Conservation (phyloP, 139 green algal genomes). For the Klebsormidium nitens region DNA sequence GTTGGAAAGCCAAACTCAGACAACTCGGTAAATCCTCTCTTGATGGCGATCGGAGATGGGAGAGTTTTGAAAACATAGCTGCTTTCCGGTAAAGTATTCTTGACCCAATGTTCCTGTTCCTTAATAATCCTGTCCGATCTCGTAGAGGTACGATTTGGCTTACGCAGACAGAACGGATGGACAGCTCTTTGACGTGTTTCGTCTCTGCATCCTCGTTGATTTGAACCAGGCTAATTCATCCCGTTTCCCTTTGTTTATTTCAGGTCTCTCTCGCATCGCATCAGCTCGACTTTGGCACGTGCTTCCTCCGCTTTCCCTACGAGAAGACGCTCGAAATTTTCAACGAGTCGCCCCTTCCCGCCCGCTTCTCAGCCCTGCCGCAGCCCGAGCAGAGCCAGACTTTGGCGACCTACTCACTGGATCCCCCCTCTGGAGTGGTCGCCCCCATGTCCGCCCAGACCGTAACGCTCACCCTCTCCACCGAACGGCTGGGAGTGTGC, state of each 20-base stretch:
- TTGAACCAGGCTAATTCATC: too few species aligned
- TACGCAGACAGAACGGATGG: too few species aligned
- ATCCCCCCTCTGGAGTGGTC: conserved; percentile 50
- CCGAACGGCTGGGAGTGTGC: conserved; percentile 56
- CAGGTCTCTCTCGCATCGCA: conserved; percentile 1
- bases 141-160: too few species aligned
- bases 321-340: conserved; percentile 45
- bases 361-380: conserved; percentile 63
- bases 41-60: too few species aligned
- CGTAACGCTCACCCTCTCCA: conserved; percentile 56
- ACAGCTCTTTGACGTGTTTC: too few species aligned
- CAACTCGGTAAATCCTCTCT: too few species aligned
- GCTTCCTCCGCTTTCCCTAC: conserved; percentile 65
- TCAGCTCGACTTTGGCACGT: conserved; percentile 63
- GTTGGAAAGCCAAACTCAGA: too few species aligned
- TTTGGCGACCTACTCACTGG: conserved; percentile 51
- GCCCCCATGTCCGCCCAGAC: conserved; percentile 45
- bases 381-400: conserved; percentile 55
- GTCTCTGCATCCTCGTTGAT: too few species aligned
- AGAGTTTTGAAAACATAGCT: too few species aligned
- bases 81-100: too few species aligned
- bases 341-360: conserved; percentile 69
- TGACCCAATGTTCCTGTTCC: too few species aligned
- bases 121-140: too few species aligned
- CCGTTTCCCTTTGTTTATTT: conserved; percentile 32